Evolutionary conservation across 1,284 basidiomycete species (phyloP), one percentile per base, ranked within the genome.

Genomic region (Apiotrichum montevideense): DNA sequence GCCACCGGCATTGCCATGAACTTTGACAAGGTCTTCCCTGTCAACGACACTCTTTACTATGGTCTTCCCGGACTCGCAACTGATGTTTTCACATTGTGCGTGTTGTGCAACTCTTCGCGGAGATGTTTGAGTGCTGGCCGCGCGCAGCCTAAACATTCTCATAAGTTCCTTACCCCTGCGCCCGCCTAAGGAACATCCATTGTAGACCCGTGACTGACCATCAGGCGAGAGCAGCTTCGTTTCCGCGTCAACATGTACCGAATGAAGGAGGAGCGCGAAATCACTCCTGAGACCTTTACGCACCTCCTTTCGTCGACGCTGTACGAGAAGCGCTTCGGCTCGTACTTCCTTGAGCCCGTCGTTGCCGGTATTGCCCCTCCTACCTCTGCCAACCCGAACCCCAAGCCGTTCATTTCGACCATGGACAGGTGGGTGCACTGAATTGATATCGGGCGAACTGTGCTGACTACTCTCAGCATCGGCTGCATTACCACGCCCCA

Each of bases 161-260:
- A 21, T 21, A 21, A 21, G 21, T 21, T 21, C 21, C 21, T 21
- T 21, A 21, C 21, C 21, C 21, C 21, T 21, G 21, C 21, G 21
- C 21, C 21, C 21, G 21, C 21, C 21, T 21, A 21, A 21, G 21
- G 21, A 21, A 21, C 21, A 21, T 21, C 21, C 21, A 21, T 21
- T 21, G 21, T 21, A 21, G 21, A 21, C 21, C 21, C 21, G 21
- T 21, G 21, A 21, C 21, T 29, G 5, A 46, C 10, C 21, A 10
- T 6, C 14, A 93, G 90, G 64, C 86, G 85, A 64, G 91, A 97
- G 76, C 84, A 85, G 54, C 87, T 97, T 70, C 85, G 96, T 56
- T 96, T 90, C 79, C 84, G 94, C 61, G 87, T 96, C 58, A 99
- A 98, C 81, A 96, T 98, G 90, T 98, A 98, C 80, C 90, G 90